Evolutionary conservation across 2,329 filamentous ascomycete genomes (phyloP), one percentile per base, ranked within the genome.

Genomic region (Arthrobotrys megalospora): DNA sequence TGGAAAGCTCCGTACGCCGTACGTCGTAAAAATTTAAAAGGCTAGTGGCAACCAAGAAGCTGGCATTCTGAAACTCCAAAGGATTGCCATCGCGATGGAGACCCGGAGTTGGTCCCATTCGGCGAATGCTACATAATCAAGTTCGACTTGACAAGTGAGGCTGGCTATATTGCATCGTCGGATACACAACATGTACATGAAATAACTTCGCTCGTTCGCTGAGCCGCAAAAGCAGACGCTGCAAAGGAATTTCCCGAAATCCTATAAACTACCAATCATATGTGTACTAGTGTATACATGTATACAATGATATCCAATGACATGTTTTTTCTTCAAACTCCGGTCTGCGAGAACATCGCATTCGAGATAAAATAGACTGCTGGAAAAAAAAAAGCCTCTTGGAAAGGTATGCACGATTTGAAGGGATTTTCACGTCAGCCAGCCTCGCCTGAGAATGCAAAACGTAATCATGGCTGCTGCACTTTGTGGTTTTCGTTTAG

Each of bases 391-490:
- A 28, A 28, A 28, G 24, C 24, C 24, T 5, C 5, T 5, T 28
- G 2, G n/a, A 45, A 45, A 16, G 12, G 16, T 16, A 45, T 45
- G 41, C 41, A 45, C 41, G n/a, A 45, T 45, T 16, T 45, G 12
- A 45, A 52, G 48, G 48, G 48, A 52, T 24, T 52, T 52, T 12
- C 24, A 55, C 12, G 38, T 64, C 60, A 48, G 58, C 58, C 19
- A 63, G 38, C 38, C 24, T 64, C 60, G 60, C 60, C 24, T 64
- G 63, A 28, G 34, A 53, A 53, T 36, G 73, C 6, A 53, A 28
- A 67, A 78, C 72, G 65, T 77, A 77, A 77, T 70, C 72, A 70
- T 34, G 52, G 55, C 14, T 38, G 28, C 14, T 5, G 16, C 34
- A 11, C 47, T 24, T 6, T 32, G 19, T 19, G 14, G 6, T 50